Evolutionary conservation across 2,329 filamentous ascomycete species (phyloP), one percentile per base, ranked within the genome.

Genomic region (Microcyclosporella mali): DNA sequence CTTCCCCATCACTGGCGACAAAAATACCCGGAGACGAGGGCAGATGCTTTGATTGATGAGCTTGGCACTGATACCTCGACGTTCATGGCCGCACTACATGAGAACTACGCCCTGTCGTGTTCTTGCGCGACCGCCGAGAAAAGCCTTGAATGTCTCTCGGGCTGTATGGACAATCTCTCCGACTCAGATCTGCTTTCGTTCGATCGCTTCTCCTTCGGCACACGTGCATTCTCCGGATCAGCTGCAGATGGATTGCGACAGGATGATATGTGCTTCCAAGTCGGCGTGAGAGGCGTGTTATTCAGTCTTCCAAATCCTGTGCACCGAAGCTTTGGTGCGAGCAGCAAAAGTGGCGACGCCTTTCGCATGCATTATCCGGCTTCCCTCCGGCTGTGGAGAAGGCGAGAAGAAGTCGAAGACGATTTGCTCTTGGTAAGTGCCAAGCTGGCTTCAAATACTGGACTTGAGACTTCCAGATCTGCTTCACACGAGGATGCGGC

Each of bases 331-430:
- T 56, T 68, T 57, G 49, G 61, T 47, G 56, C 61, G 1, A 56
- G 55, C 19, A 65, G 64, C 21, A 48, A 56, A 43, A 34, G 53
- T 45, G 50, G 45, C 7, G 85, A 88, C 57, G 77, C 84, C 0
- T 83, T 82, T 67, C 89, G 85, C 59, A 95, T 98, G 86, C 94
- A 89, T 54, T 98, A 92, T 58, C 92, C 92, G 0, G 81, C 81
- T 0, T 88, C 84, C 42, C 69, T 94, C 32, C 88, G 88, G 55
- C 66, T 95, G 9, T 95, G 89, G 88, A 77, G 83, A 46, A 77
- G 81, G 42, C 84, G 79, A 50, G 89, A 97, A 60, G 89, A 95
- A 61, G 74, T 90, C 4, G 83, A 87, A 47, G 81, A 78, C 0
- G 63, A 87, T 1, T 69, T 94, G 1, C 84, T 88, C 44, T 58